Base-by-base conservation (phyloP, 345 rosid species). In the Conringia planisiliqua region DNA sequence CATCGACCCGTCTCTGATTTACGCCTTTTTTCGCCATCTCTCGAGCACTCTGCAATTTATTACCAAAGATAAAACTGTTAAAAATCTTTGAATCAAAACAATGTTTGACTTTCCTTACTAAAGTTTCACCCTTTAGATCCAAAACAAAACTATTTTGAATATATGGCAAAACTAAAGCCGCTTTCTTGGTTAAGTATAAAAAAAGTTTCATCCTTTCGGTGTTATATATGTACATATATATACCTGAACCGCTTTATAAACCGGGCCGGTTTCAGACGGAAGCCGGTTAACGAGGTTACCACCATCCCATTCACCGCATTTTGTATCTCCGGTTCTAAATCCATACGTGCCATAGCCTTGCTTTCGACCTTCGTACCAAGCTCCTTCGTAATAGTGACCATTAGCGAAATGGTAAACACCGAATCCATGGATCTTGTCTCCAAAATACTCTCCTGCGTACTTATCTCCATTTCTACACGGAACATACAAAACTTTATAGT, bases 361-460 rank as follows among this genome's bases (percentile, higher is more conserved):
- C 62, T 86, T 92, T 70, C 85, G 85, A 42, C 97, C 97, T 82
- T 95, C 99, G 20, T 95, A 97, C 99, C 99, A 95, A 10, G 97
- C 91, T 3, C 99, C 99, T 80, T 95, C 96, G 0, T 95, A 92
- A 73, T 88, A 86, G 40, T 95, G 99, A 69, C 97, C 96, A 69
- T 90, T 90, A 18, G 90, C 90, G 16, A 95, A 95, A 74, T 83
- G 92, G 68, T 95, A 95, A 20, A 89, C 88, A 36, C 98, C 98
- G 14, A 95, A 92, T 1, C 99, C 99, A 50, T 95, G 97, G 27
- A 95, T 84, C 82, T 92, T 92, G 66, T 92, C 99, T 35, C 97
- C 93, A 54, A 87, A 95, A 75, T 90, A 95, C 76, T 95, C 99
- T 32, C 99, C 97, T 1, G 88, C 89, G 38, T 92, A 95, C 76